Percentiles rank a stretch among this genome's conserved stretches.
Conservation (phyloP, 345 rosid species). For the Gossypioides kirkii region DNA sequence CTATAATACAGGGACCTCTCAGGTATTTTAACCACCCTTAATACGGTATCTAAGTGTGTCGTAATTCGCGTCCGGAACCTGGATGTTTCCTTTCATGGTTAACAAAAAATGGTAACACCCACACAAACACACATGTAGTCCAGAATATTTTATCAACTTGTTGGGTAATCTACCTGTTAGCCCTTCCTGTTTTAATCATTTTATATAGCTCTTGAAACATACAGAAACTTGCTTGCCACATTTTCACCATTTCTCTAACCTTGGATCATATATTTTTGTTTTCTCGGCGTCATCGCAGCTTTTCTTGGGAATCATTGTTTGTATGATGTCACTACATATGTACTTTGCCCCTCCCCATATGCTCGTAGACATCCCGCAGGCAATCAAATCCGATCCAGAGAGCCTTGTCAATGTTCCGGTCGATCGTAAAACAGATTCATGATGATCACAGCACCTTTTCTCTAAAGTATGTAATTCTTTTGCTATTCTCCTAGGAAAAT, state of each 20-base stretch:
- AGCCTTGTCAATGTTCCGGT: constrained; percentile 47
- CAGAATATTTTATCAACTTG: not conserved
- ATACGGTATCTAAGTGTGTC: too few relatives aligned
- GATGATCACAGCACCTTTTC: constrained; percentile 12
- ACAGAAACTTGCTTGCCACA: not conserved
- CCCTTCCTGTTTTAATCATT: not conserved
- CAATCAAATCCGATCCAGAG: constrained; percentile 44
- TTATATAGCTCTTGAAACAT: not conserved
- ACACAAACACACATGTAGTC: not conserved
- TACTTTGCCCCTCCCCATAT: constrained; percentile 72
- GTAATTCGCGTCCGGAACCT: not conserved
- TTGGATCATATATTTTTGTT: not conserved
- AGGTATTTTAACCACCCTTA: too few relatives aligned
- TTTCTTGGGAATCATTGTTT: constrained; percentile 81
- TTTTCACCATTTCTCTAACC: not conserved
- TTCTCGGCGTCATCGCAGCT: constrained; percentile 48
- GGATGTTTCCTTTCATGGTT: not conserved
- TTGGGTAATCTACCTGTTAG: not conserved
- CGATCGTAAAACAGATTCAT: constrained; percentile 57
- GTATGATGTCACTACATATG: constrained; percentile 97
- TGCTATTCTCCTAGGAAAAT: not conserved
- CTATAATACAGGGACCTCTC: too few relatives aligned
- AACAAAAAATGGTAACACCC: not conserved
- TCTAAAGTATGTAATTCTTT: constrained; percentile 11
- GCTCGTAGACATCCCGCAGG: constrained; percentile 61